Evolutionary conservation across 1,284 basidiomycete species (phyloP).

Genomic region (Fomitopsis palustris): DNA sequence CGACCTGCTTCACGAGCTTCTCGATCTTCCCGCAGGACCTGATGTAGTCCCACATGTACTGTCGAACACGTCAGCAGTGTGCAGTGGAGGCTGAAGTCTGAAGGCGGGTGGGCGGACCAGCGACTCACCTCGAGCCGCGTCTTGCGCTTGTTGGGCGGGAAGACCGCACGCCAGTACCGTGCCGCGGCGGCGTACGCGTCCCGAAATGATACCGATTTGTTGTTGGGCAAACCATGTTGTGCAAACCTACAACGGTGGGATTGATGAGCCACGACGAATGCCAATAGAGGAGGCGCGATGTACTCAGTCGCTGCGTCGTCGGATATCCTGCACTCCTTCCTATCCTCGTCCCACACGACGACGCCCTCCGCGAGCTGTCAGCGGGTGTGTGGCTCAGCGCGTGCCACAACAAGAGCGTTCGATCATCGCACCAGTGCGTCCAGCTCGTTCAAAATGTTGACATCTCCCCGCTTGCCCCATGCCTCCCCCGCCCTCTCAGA

Average conservation of each 20-base stretch:
- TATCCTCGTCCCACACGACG: background rate
- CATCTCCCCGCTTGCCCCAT: background rate
- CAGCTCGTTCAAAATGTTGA: background rate
- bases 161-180: background rate
- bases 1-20: background rate
- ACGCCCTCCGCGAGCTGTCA: background rate
- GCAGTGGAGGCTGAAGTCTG: background rate
- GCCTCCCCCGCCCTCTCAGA: background rate
- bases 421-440: background rate
- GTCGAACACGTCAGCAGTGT: background rate
- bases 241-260: background rate
- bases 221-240: background rate
- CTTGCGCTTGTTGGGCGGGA: background rate
- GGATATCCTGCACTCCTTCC: background rate
- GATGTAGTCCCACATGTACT: constrained; percentile 1
- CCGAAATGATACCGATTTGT: background rate
- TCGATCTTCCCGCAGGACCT: background rate
- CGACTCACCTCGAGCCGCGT: background rate
- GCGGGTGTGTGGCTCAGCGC: background rate
- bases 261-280: background rate
- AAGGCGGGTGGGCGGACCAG: too few species aligned
- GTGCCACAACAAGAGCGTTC: background rate
- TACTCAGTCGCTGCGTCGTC: background rate
- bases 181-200: background rate
- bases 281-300: too few species aligned